Base-by-base conservation (phyloP, 371 early-diverging fungal species). In the Actinomortierella ambigua region DNA sequence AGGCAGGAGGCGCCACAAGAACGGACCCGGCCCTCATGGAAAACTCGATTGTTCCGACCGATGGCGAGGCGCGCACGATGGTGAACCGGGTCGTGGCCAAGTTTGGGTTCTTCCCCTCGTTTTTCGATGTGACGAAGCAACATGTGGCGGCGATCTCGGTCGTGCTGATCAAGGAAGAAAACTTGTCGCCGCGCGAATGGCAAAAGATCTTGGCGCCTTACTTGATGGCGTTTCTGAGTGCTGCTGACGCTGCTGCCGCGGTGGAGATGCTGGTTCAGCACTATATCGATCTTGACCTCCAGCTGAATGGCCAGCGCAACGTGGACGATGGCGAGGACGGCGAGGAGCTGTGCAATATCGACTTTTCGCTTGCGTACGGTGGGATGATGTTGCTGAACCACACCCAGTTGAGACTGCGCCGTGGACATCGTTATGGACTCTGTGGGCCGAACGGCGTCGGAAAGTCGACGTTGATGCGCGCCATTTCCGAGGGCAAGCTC, bases 401-500 rank as follows among this genome's bases (percentile, higher is more conserved):
- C 68, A 89, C 92, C 51, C 75, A 81, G 59, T 83, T 93, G 57
- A 85, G 83, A 68, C 82, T 92, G 39, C 87, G 86, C 77, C 84
- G 90, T 59, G 94, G 94, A 60, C 86, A 85, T 65, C 87, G 90
- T 49, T 93, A 93, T 79, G 94, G 92, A 62, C 81, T 93, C 29
- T 91, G 91, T 79, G 94, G 94, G 55, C 83, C 82, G 50, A 95
- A 94, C 79, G 96, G 95, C 49, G 86, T 90, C 64, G 96, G 96
- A 66, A 95, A 95, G 69, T 87, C 92, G 27, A 94, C 96, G 41
- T 78, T 95, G 40, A 88, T 95, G 90, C 86, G 92, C 53, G 86
- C 94, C 44, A 89, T 95, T 62, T 81, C 92, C 28, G 69, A 84
- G 57, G 90, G 87, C 28, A 85, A 90, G 68, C 82, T 91, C 27